Base-by-base conservation (phyloP, 1,139 yeast genomes). In the Blastobotrys buckinghamii region DNA sequence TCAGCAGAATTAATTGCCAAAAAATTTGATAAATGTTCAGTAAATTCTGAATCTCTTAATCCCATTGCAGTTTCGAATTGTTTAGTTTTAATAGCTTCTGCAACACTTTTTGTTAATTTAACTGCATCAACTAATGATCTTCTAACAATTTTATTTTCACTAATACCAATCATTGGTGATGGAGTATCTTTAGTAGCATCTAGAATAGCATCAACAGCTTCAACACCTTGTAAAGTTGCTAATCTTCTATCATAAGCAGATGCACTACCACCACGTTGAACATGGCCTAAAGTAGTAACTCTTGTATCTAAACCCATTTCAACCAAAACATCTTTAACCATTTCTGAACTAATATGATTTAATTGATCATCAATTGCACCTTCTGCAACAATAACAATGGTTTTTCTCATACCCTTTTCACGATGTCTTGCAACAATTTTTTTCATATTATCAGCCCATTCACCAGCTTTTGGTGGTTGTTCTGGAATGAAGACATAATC, bases 181-280 rank as follows among this genome's bases (percentile, higher is more conserved):
- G 97, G 97, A 3, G 95, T 84, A 1, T 82, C 90, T 24, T 96
- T 95, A 8, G 95, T 85, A 48, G 83, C 75, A 50, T 85, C 92
- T 61, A 92, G 76, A 36, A 89, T 95, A 6, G 97, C 97, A 55
- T 84, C 82, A 46, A 92, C 95, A 10, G 98, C 97, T 63, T 90
- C 97, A 32, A 90, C 96, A 67, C 98, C 98, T 74, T 92, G 98
- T 59, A 90, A 68, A 20, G 98, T 90, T 30, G 97, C 96, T 56
- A 92, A 71, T 64, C 85, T 70, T 62, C 98, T 79, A 67, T 92
- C 98, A 64, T 75, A 84, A 2, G 97, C 97, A 49, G 89, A 96
- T 2, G 98, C 97, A 39, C 95, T 78, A 66, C 98, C 98, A 71
- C 98, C 98, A 71, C 98, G 82, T 74, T 92, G 98, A 45, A 92